Base-by-base conservation (phyloP, 768 basidiomycete genomes). In the Tricholoma flavovirens region DNA sequence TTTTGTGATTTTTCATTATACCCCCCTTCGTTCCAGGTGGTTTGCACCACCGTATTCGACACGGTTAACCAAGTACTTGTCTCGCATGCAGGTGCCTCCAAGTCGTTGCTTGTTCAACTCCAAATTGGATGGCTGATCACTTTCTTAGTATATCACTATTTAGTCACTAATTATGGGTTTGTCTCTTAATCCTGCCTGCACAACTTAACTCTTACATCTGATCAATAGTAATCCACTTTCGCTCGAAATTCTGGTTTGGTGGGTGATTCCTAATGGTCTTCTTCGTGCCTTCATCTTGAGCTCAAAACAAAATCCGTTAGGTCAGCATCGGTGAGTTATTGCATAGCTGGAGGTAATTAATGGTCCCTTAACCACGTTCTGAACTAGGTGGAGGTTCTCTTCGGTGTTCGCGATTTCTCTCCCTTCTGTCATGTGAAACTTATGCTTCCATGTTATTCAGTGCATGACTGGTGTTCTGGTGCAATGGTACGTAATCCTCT, bases 221-320 rank as follows among this genome's bases (percentile, higher is more conserved):
- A 19, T 21, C 19, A 5, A 17, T 24, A 73, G 72, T 51, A 59
- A 69, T 32, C 63, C 64, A 4, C 53, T 60, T 11, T 21, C 55
- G 8, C 64, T 73, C 10, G 59, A 57, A 29, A 52, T 61, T 14
- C 19, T 73, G 9, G 60, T 65, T 8, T 73, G 72, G 71, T 71
- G 38, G 33, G 63, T 59, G 3, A 15, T 6, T 10, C 22, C n/a
- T 30, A 29, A 15, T 17, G 0, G n/a, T 32, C 32, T 6, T 10
- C 11, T n/a, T n/a, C n/a, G n/a, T n/a, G 14, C 9, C 4, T 35
- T 35, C 17, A 17, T 2, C 15, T 19, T 59, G 2, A 62, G 21
- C 29, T n/a, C n/a, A n/a, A n/a, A n/a, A n/a, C n/a, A n/a, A n/a
- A 12, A 40, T n/a, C 6, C 9, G 3, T 15, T 40, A 40, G 38